Evolutionary conservation across 228 moss, liverwort and hornwort genomes (phyloP), one percentile per base, ranked within the genome.

Genomic region (Sphagnum magellanicum): DNA sequence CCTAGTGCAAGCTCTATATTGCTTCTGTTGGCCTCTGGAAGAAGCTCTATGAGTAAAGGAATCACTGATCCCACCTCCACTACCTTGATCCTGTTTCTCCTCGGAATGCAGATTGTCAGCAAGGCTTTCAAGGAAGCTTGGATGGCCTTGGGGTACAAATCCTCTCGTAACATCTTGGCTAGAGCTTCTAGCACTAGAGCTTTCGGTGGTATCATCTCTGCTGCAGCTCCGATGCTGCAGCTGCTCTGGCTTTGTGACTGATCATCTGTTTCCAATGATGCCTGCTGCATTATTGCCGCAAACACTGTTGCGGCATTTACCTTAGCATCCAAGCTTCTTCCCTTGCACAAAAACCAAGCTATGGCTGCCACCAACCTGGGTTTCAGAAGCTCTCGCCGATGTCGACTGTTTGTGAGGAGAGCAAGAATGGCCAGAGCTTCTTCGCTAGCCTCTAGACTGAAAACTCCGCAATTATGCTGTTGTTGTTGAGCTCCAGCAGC

Each of bases 11-110:
- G 66, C 65, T 84, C 84, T 16, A 73, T 67, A 55, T 70, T 72
- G 48, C 65, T 68, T 50, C 72, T 60, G 1, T 70, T 79, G 0
- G 80, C 65, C 12, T 75, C 80, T 17, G 60, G 53, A 5, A 84
- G 66, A 48, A 84, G 67, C 47, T 84, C 77, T 15, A 84, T 64
- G 4, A 84, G 60, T 32, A 32, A 32, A 5, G 69, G 67, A 13
- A 75, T 51, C 46, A 80, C 80, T 0, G 77, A 80, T 3, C 84
- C 84, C 0, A 77, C 78, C 63, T 80, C 75, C 59, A 80, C 77
- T 11, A 77, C 84, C 67, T 77, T 71, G 49, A 74, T 62, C 60
- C 80, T 69, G 13, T 80, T 84, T 47, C 77, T 72, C 70, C 71
- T 67, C 4, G 77, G 68, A 4, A 63, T 65, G 51, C 77, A 80